Base-by-base conservation (phyloP, 306 rosid species). In the Amphicarpaea edgeworthii region DNA sequence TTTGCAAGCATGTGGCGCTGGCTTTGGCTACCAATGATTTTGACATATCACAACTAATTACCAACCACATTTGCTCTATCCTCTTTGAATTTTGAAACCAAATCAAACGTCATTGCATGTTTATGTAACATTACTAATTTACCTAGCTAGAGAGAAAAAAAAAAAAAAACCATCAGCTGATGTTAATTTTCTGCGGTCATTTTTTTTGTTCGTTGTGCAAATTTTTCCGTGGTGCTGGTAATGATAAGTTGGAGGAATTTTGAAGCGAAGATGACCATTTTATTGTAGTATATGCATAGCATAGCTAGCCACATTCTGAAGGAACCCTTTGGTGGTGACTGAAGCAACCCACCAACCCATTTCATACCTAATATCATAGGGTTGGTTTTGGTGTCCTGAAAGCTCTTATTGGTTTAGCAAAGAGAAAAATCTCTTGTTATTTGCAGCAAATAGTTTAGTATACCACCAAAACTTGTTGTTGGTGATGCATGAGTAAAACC, bases 321-420 rank as follows among this genome's bases (percentile, higher is more conserved):
- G 86, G 53, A 88, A 88, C 60, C 62, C 20, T n/a, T n/a, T 54
- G 66, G 26, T 14, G 64, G 82, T 70, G 75, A 75, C 41, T 41
- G 80, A 76, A 85, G 87, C 83, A 84, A 81, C 76, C 19, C 82
- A 82, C 90, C 90, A 69, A 82, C 76, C 73, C 59, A 43, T 43
- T 81, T 68, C 26, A n/a, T 41, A 83, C 83, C 84, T 73, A 79
- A 77, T 70, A 62, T 77, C 75, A 54, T 26, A 8, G 1, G 64
- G n/a, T n/a, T 72, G 59, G 24, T 15, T 65, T 69, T 42, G 84
- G 79, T 68, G 58, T 43, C 62, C 37, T 26, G 15, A 40, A 23
- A 69, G 54, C 68, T 54, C 67, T 76, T 20, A 7, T 38, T 62
- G 26, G 19, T 43, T 72, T 23, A 54, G 16, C 70, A 6, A 43